Evolutionary conservation across 345 rosid genomes (phyloP).

Genomic region (Noccaea bulbosa): DNA sequence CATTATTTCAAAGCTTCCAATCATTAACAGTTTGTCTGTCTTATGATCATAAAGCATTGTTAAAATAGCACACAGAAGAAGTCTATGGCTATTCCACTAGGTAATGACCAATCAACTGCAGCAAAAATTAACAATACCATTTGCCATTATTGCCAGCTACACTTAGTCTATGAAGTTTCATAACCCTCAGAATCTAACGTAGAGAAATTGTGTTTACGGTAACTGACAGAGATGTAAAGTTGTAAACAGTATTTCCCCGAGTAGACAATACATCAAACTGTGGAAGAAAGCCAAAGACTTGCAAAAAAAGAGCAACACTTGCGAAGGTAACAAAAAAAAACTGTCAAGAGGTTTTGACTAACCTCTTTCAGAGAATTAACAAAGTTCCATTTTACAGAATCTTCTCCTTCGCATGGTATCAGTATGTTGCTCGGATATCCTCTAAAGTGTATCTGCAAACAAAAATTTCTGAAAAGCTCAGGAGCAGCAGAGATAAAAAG

Average conservation of each 20-base stretch:
- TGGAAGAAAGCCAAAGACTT: constrained; percentile 5
- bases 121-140: background rate
- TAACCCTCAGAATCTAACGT: background rate
- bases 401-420: constrained; percentile 93
- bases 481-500: background rate
- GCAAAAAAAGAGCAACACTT: background rate
- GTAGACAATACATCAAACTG: background rate
- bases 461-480: constrained; percentile 12
- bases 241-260: background rate
- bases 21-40: background rate
- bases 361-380: constrained; percentile 96
- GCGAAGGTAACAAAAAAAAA: constrained; percentile 15
- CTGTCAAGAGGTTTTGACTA: constrained; percentile 18
- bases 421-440: constrained; percentile 82
- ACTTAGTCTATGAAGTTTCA: constrained; percentile 6
- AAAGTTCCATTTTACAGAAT: constrained; percentile 88
- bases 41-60: background rate
- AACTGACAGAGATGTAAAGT: constrained; percentile 5
- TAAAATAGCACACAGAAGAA: constrained; percentile 6
- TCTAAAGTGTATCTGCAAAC: constrained; percentile 84
- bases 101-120: background rate
- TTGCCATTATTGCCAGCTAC: background rate
- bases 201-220: background rate
- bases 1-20: background rate
- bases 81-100: constrained; percentile 16